Base-by-base conservation (phyloP, 2,329 filamentous ascomycete species). In the Exophiala viscosa region DNA sequence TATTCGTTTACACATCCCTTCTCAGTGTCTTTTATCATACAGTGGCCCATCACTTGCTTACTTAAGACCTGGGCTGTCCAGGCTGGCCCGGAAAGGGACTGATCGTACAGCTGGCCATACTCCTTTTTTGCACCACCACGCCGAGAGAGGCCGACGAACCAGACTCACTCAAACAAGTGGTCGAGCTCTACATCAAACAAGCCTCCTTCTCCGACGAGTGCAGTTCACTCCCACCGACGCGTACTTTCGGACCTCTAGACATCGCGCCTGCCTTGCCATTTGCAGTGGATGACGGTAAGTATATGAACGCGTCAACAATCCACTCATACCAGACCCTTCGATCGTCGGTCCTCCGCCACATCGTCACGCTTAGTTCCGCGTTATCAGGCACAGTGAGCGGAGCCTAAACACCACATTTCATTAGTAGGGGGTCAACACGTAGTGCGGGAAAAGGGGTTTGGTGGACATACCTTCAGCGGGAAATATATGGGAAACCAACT, bases 401-500 rank as follows among this genome's bases (percentile, higher is more conserved):
- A 62, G 83, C 84, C 90, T 95, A 15, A 11, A 38, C 20, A n/a
- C 8, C 5, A 17, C 20, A n/a, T n/a, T n/a, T n/a, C n/a, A n/a
- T n/a, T n/a, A n/a, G n/a, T n/a, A n/a, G n/a, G n/a, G n/a, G n/a
- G n/a, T n/a, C n/a, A n/a, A n/a, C n/a, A n/a, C n/a, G n/a, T n/a
- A 40, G 36, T 6, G 17, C 15, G 13, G 7, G 32, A 13, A 33
- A 33, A 33, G 7, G 13, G 32, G 7, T 7, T 33, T 7, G 13
- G 32, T 33, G 32, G 33, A 36, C 34, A 5, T 36, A 91, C 90
- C 83, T 93, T 95, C 11, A 99, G 74, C 0, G 95, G 93, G 67
- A 99, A 99, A 74, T 92, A 96, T 28, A 99, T 97, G 1, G 93
- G 93, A 69, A 99, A 99, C 93, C 93, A 99, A 50, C 89, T 95